These are phyloP conservation scores for Prunus mira DNA, from an alignment of 306 rosid species.

Conservation along the genomic window DNA sequence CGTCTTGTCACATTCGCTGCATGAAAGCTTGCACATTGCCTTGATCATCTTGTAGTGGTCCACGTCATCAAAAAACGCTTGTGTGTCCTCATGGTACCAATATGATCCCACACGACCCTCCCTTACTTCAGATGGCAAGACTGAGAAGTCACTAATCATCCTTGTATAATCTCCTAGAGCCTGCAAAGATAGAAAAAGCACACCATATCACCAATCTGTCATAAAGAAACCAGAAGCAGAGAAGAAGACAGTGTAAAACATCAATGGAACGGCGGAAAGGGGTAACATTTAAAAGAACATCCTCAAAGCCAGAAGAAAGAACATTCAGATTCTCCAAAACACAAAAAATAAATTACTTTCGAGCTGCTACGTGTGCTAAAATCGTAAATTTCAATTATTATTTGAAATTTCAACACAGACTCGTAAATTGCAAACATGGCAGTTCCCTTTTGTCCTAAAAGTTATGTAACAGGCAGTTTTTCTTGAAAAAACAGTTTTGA, in stretches of 20 bases:
- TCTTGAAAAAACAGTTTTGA: no score
- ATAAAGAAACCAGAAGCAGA: neutral
- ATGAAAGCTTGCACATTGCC: conserved; percentile 65
- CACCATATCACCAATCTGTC: neutral
- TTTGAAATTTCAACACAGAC: neutral
- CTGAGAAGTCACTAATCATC: conserved; percentile 44
- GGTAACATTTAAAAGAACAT: neutral
- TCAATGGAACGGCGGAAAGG: neutral
- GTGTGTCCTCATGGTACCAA: conserved; percentile 55
- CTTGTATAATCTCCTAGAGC: conserved; percentile 61
- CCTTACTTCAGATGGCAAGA: conserved; percentile 35
- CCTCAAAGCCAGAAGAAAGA: neutral
- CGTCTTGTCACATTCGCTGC: conserved; percentile 77
- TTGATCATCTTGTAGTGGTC: conserved; percentile 66
- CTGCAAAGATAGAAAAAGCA: conserved; percentile 20
- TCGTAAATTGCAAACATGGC: neutral
- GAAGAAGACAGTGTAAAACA: neutral
- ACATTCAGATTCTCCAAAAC: neutral
- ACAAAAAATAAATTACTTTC: neutral
- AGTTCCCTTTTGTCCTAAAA: no score
- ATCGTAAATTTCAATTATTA: neutral
- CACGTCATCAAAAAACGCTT: conserved; percentile 43
- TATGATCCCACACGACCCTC: conserved; percentile 47
- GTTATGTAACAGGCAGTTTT: no score
- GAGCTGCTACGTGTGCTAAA: neutral